A percentile compares a stretch with the other conserved stretches of the same genome.
Evolutionary conservation across 306 rosid genomes (phyloP).

Genomic region (Amphicarpaea edgeworthii): DNA sequence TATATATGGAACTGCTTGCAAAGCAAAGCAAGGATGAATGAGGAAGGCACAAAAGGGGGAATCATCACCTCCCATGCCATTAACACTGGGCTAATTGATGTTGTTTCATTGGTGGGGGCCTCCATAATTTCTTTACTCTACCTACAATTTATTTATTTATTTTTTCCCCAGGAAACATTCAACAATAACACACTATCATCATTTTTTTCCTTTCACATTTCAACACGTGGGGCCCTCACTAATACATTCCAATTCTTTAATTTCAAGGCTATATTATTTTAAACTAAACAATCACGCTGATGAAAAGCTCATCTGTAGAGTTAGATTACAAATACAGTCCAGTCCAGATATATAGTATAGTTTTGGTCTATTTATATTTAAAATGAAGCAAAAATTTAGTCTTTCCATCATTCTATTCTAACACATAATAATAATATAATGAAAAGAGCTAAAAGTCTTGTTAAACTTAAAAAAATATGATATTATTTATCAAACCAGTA

Average conservation of each 20-base stretch:
- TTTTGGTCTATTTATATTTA: background rate
- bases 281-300: slow-evolving; percentile 21
- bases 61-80: slow-evolving; percentile 80
- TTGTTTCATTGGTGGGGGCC: slow-evolving; percentile 66
- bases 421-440: background rate
- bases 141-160: slow-evolving; percentile 15
- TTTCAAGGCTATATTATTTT: slow-evolving; percentile 3
- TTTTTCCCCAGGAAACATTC: slow-evolving; percentile 44
- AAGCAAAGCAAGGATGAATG: slow-evolving; percentile 50
- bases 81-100: slow-evolving; percentile 70
- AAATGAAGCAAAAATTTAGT: background rate
- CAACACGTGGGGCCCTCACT: slow-evolving; percentile 57
- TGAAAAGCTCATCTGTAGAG: slow-evolving; percentile 6
- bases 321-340: slow-evolving; percentile 7
- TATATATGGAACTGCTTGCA: slow-evolving; percentile 38
- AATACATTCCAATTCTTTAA: slow-evolving; percentile 36
- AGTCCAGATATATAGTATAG: background rate
- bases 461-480: background rate
- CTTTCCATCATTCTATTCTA: background rate
- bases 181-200: slow-evolving; percentile 63
- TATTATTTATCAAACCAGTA: background rate
- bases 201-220: slow-evolving; percentile 54
- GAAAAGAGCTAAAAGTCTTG: background rate
- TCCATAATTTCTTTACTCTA: slow-evolving; percentile 37
- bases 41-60: slow-evolving; percentile 46